phyloP scores from a whole-genome alignment of 2,329 filamentous ascomycete species.

The Exophiala viscosa region DNA sequence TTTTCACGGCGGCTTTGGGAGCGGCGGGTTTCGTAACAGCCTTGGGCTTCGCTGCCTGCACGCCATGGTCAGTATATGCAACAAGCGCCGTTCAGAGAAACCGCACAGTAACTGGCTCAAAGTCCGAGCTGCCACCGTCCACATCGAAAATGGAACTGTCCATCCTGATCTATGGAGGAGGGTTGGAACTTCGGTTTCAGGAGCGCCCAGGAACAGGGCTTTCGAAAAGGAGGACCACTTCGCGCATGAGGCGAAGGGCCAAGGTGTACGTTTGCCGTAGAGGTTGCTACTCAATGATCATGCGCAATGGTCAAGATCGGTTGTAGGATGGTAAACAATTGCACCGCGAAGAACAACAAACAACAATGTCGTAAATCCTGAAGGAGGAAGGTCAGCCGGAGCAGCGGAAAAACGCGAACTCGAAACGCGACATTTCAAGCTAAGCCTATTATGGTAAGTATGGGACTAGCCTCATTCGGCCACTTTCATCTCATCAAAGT shows the following conservation, averaged over 20 bases:
- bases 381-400: too few species aligned
- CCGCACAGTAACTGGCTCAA: conserved; percentile 55
- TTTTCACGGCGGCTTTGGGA: conserved; percentile 39
- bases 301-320: too few species aligned
- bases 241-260: background rate
- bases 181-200: background rate
- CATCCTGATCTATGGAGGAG: conserved; percentile 36
- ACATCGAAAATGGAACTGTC: conserved; percentile 59
- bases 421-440: background rate
- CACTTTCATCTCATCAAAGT: background rate
- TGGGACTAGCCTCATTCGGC: background rate
- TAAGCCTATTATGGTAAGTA: background rate
- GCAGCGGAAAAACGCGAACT: too few species aligned
- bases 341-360: too few species aligned
- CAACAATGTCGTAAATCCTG: too few species aligned
- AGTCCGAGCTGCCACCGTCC: conserved; percentile 56
- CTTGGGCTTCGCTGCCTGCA: conserved; percentile 56
- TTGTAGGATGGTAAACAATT: too few species aligned
- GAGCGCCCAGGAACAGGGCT: background rate
- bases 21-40: conserved; percentile 50
- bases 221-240: too few species aligned
- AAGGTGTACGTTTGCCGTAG: too few species aligned
- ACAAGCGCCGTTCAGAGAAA: conserved; percentile 1
- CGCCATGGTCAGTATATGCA: conserved; percentile 8
- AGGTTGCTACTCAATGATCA: too few species aligned